A percentile compares a stretch with the other conserved stretches of the same genome.
Conservation (phyloP, 306 rosid species). For the Cicer bijugum region DNA sequence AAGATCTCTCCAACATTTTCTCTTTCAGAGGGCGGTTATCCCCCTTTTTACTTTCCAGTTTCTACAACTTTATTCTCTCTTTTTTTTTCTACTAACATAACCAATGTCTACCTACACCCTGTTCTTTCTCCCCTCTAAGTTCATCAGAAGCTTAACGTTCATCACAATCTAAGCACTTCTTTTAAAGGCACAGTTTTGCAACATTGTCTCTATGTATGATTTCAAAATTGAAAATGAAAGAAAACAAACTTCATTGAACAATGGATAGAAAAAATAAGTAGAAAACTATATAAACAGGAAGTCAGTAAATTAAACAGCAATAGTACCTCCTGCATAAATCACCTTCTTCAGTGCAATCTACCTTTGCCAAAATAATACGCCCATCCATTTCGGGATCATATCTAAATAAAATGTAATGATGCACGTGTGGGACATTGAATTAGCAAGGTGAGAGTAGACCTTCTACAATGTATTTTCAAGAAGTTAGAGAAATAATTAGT, state of each 20-base stretch:
- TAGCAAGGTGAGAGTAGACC: constrained; percentile 35
- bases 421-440: constrained; percentile 29
- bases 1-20: constrained; percentile 13
- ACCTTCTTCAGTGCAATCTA: constrained; percentile 81
- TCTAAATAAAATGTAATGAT: constrained; percentile 54
- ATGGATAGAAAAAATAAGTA: background rate
- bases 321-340: constrained; percentile 88
- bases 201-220: constrained; percentile 33
- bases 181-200: constrained; percentile 12
- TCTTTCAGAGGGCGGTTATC: constrained; percentile 4
- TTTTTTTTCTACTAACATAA: constrained; percentile 14
- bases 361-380: constrained; percentile 77
- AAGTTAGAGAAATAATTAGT: constrained; percentile 37
- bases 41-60: constrained; percentile 9
- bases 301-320: constrained; percentile 35
- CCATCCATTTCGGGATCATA: constrained; percentile 95
- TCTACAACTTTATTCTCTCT: constrained; percentile 4
- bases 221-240: constrained; percentile 5
- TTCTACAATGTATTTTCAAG: constrained; percentile 40
- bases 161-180: constrained; percentile 11
- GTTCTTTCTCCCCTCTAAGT: constrained; percentile 25
- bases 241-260: constrained; percentile 1
- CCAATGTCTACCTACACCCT: background rate
- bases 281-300: constrained; percentile 19
- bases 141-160: background rate